Base-by-base conservation (phyloP, 139 green algal genomes). In the Micractinium conductrix region DNA sequence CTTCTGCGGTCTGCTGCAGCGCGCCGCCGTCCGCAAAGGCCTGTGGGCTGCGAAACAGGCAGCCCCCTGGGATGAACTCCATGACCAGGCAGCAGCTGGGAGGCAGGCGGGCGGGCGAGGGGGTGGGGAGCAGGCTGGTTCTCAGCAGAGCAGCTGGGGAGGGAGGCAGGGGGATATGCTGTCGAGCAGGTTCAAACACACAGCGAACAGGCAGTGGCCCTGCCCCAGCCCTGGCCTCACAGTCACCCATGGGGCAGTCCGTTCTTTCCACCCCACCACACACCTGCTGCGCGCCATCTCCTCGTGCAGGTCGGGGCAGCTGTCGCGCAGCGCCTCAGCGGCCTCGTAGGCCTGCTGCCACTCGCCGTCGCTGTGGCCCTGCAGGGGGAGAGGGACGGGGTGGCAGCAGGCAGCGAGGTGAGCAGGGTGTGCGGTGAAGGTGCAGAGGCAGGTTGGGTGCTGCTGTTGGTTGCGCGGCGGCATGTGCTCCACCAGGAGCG, bases 21-120 rank as follows among this genome's bases (percentile, higher is more conserved):
- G 42, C n/a, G 33, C 28, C 65, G 24, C 42, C 65, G 7, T 67
- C 22, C 55, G 79, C 2, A 78, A 94, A 92, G 3, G 91, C 91
- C 24, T 90, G 67, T 0, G 50, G 38, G 63, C 65, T 79, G 50
- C 88, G 70, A 42, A 93, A 72, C 69, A 97, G 85, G 37, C 53
- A 74, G 40, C 35, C 4, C 0, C 94, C 94, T 0, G 89, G 88
- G 0, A 95, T 79, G 71, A 89, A 97, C 80, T 97, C 94, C 91
- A 97, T 94, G 43, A 96, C 84, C 84, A 97, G 88, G 42, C 90
- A 85, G 73, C 91, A 95, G 7, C 84, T 80, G 85, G 55, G 85
- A n/a, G n/a, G n/a, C n/a, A n/a, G n/a, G n/a, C n/a, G n/a, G 43
- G 48, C 33, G 42, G 16, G 71, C 19, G 7, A 5, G 33, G 53